Conservation (phyloP, 257 asterid genomes). For the Solanum habrochaites region DNA sequence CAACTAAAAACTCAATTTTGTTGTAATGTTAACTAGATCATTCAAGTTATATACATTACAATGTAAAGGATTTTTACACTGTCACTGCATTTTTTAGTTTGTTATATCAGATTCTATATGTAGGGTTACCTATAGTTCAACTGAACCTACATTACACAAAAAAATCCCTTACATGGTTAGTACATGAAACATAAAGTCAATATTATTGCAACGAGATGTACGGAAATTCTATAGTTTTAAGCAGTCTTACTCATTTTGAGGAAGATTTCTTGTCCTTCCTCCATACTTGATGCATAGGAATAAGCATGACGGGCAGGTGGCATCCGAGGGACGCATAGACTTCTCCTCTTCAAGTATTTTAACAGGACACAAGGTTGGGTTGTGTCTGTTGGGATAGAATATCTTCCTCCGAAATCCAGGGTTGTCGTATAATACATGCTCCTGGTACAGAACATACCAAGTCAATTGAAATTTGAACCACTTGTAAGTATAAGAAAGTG, state of each 20-base stretch:
- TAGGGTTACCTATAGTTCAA: background rate
- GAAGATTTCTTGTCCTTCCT: constrained; percentile 23
- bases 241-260: constrained; percentile 12
- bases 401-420: constrained; percentile 14
- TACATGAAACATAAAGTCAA: background rate
- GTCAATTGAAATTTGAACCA: background rate
- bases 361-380: constrained; percentile 17
- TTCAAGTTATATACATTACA: background rate
- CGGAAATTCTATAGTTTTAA: background rate
- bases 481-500: background rate
- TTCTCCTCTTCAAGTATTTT: constrained; percentile 20
- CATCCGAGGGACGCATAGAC: constrained; percentile 15
- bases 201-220: background rate
- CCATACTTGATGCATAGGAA: constrained; percentile 26
- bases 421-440: constrained; percentile 12
- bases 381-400: constrained; percentile 13
- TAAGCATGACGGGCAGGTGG: constrained; percentile 11
- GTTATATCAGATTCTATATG: background rate
- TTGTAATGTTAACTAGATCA: background rate
- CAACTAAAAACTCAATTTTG: background rate
- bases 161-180: background rate
- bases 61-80: background rate
- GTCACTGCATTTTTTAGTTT: background rate
- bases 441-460: background rate
- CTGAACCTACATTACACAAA: background rate